Evolutionary conservation across 495 filamentous ascomycete genomes (phyloP).

Genomic region (Lophium mytilinum): DNA sequence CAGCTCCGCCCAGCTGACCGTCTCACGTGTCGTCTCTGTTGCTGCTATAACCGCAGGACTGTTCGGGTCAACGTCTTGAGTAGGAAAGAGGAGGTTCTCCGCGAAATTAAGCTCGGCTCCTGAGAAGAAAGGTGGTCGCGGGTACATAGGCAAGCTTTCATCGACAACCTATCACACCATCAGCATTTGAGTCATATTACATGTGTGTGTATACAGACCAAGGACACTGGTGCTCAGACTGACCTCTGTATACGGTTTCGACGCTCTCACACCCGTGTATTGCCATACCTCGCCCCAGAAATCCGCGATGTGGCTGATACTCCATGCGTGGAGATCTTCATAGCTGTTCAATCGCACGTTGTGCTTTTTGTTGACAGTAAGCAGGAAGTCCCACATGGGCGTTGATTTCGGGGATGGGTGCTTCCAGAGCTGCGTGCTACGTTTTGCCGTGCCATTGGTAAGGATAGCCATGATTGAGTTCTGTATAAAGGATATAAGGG

Average conservation of each 20-base stretch:
- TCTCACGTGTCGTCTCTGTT: slow-evolving; percentile 60
- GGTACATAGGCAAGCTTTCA: slow-evolving; percentile 62
- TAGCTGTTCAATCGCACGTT: slow-evolving; percentile 54
- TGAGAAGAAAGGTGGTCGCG: slow-evolving; percentile 74
- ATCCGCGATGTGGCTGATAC: slow-evolving; percentile 58
- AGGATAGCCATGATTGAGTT: not conserved
- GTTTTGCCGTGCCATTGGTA: slow-evolving; percentile 13
- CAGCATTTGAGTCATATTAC: slow-evolving; percentile 6
- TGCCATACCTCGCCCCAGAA: slow-evolving; percentile 89
- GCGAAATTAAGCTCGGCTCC: slow-evolving; percentile 79
- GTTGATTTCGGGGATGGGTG: slow-evolving; percentile 38
- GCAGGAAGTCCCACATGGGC: slow-evolving; percentile 39
- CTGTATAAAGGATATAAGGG: too few species aligned
- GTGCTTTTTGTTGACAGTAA: slow-evolving; percentile 60
- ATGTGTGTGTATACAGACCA: slow-evolving; percentile 5
- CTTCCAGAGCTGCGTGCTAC: slow-evolving; percentile 38
- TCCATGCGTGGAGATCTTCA: slow-evolving; percentile 72
- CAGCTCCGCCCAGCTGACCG: slow-evolving; percentile 72
- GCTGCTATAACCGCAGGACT: slow-evolving; percentile 60
- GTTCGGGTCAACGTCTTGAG: slow-evolving; percentile 48
- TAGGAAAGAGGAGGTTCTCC: slow-evolving; percentile 81
- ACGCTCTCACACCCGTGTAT: slow-evolving; percentile 64
- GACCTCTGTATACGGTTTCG: slow-evolving; percentile 54
- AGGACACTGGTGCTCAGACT: slow-evolving; percentile 17
- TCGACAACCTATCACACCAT: slow-evolving; percentile 53